phyloP scores from a whole-genome alignment of 208 protist species.

The Leishmania amazonensis region DNA sequence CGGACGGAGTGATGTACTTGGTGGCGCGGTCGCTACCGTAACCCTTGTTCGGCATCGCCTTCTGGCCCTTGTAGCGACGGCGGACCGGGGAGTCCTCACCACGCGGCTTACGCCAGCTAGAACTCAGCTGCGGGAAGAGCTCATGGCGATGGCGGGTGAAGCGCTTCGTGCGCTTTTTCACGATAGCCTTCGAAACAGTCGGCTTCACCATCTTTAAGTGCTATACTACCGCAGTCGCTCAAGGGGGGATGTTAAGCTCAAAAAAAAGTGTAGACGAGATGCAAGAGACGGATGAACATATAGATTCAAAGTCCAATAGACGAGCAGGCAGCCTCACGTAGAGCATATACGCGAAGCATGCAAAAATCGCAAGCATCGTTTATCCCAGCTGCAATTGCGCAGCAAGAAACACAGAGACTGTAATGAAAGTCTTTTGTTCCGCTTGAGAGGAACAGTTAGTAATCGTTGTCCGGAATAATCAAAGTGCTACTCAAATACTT shows the following conservation, averaged over 20 bases:
- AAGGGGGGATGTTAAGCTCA: neutral
- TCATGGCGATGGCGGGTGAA: slow-evolving; percentile 97
- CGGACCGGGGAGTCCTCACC: slow-evolving; percentile 99
- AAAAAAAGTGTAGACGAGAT: slow-evolving; percentile 5
- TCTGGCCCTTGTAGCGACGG: slow-evolving; percentile 97
- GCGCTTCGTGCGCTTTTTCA: slow-evolving; percentile 98
- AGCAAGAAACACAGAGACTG: neutral
- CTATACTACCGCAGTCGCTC: slow-evolving; percentile 1
- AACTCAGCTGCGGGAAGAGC: slow-evolving; percentile 92
- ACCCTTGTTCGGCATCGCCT: slow-evolving; percentile 98
- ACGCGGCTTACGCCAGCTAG: slow-evolving; percentile 97
- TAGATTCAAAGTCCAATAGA: neutral
- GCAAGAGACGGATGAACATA: neutral
- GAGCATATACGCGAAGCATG: neutral
- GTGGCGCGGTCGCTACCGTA: slow-evolving; percentile 98
- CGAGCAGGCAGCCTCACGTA: neutral
- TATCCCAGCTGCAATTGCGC: too few species aligned
- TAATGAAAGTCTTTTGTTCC: too few species aligned
- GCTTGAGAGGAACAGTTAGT: neutral
- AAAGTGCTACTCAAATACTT: neutral
- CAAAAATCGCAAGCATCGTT: neutral
- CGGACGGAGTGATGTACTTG: slow-evolving; percentile 96
- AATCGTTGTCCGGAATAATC: too few species aligned
- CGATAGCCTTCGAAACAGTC: slow-evolving; percentile 89
- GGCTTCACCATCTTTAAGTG: slow-evolving; percentile 93